Evolutionary conservation across 2,329 filamentous ascomycete genomes (phyloP).

Genomic region (Xylaria sp.): DNA sequence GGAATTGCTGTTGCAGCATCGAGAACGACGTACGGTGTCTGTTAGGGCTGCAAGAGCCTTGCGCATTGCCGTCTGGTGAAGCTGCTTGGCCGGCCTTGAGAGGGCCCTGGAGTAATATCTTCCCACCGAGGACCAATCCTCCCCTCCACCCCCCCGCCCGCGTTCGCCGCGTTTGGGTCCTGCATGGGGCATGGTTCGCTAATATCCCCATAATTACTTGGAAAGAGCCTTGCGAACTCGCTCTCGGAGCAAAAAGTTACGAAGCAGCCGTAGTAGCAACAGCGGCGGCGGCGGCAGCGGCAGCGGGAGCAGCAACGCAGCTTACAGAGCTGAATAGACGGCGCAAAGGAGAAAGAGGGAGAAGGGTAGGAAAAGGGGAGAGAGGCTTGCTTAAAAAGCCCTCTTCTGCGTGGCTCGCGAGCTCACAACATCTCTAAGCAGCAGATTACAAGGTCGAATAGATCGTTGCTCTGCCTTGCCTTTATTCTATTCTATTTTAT

Average conservation of each 20-base stretch:
- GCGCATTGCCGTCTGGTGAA: constrained; percentile 10
- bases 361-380: background rate
- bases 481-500: too few species aligned
- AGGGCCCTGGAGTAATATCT: background rate
- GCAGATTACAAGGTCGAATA: too few species aligned
- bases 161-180: background rate
- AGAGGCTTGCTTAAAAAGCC: background rate
- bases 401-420: too few species aligned
- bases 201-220: too few species aligned
- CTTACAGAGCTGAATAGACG: background rate
- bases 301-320: too few species aligned
- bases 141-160: constrained; percentile 9
- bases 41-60: too few species aligned
- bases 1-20: constrained; percentile 13
- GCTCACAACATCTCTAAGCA: too few species aligned
- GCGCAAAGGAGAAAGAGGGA: background rate
- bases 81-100: background rate
- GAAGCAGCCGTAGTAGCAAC: constrained; percentile 17
- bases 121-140: constrained; percentile 16
- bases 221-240: constrained; percentile 17
- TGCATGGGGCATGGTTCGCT: too few species aligned
- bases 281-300: too few species aligned
- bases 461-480: too few species aligned
- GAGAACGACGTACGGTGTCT: background rate
- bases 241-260: constrained; percentile 20